These are phyloP conservation scores for Endothia cerciana DNA, from an alignment of 2,329 filamentous ascomycete genomes.

Conservation along the genomic window DNA sequence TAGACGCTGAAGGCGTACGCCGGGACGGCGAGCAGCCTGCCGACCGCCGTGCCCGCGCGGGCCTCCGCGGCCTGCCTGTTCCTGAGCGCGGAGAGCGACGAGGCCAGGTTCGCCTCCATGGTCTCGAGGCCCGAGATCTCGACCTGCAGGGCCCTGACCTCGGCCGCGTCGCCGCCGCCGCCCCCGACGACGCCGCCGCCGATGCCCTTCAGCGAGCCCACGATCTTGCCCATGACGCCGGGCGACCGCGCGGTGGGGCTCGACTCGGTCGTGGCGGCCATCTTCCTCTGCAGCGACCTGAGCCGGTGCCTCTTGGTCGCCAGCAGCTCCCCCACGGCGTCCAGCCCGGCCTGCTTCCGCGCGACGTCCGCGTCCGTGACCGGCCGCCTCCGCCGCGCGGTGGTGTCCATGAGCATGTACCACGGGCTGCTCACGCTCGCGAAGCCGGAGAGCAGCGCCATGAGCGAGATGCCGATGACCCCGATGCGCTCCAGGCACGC, in stretches of 20 bases:
- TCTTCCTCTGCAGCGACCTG: slow-evolving; percentile 69
- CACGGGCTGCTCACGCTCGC: slow-evolving; percentile 86
- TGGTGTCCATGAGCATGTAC: slow-evolving; percentile 75
- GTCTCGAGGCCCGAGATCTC: slow-evolving; percentile 80
- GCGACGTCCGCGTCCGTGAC: slow-evolving; percentile 75
- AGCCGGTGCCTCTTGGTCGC: slow-evolving; percentile 73
- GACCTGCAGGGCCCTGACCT: slow-evolving; percentile 66
- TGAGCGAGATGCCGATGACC: slow-evolving; percentile 82
- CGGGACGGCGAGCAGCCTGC: slow-evolving; percentile 64
- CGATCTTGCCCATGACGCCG: slow-evolving; percentile 72
- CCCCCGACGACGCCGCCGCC: slow-evolving; percentile 67
- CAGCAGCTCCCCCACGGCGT: slow-evolving; percentile 80
- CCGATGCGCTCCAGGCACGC: slow-evolving; percentile 72
- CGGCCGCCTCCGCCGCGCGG: slow-evolving; percentile 52
- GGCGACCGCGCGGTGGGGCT: slow-evolving; percentile 37
- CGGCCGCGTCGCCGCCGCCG: slow-evolving; percentile 58
- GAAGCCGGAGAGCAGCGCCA: slow-evolving; percentile 88
- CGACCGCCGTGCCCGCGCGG: slow-evolving; percentile 68
- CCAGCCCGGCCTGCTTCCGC: slow-evolving; percentile 77
- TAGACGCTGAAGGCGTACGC: slow-evolving; percentile 77
- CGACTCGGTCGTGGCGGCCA: slow-evolving; percentile 32
- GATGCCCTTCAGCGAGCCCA: slow-evolving; percentile 62
- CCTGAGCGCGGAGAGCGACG: slow-evolving; percentile 66
- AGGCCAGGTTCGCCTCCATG: slow-evolving; percentile 74
- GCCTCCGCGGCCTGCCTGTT: slow-evolving; percentile 65